These are phyloP conservation scores for Fusarium domesticum DNA, from an alignment of 2,329 filamentous ascomycete species.

Conservation along the genomic window DNA sequence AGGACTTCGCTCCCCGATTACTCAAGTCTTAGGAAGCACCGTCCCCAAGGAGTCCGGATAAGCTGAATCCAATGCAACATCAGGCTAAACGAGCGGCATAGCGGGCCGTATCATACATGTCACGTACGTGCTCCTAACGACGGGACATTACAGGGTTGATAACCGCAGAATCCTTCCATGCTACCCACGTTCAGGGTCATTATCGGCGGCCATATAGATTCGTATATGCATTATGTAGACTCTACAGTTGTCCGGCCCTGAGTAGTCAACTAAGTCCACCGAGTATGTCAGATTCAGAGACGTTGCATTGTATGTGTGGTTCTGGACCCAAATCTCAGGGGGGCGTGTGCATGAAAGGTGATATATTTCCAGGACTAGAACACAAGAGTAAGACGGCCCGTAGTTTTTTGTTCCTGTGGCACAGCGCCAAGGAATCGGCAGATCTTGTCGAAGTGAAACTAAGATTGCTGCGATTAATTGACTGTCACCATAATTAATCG, in stretches of 20 bases:
- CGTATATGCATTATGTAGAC: slow-evolving; percentile 5
- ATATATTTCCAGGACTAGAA: too few relatives aligned
- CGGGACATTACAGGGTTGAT: background rate
- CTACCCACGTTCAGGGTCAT: background rate
- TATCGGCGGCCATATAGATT: background rate
- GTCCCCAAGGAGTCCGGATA: background rate
- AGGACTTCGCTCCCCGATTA: background rate
- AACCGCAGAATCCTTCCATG: background rate
- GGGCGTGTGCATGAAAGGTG: background rate
- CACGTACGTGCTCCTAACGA: background rate
- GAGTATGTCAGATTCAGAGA: background rate
- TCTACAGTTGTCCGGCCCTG: slow-evolving; percentile 1
- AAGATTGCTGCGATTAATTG: too few relatives aligned
- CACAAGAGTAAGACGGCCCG: background rate
- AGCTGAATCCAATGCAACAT: slow-evolving; percentile 1
- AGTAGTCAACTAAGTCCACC: background rate
- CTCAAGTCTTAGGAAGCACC: background rate
- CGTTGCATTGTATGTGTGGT: too few relatives aligned
- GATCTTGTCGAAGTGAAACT: background rate
- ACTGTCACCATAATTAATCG: too few relatives aligned
- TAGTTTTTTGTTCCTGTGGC: background rate
- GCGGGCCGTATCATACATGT: slow-evolving; percentile 7
- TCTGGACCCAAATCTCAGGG: too few relatives aligned
- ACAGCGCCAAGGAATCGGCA: background rate
- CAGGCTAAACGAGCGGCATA: background rate